Evolutionary conservation across 192 early-diverging fungal genomes (phyloP).

Genomic region (Coemansia sp.): DNA sequence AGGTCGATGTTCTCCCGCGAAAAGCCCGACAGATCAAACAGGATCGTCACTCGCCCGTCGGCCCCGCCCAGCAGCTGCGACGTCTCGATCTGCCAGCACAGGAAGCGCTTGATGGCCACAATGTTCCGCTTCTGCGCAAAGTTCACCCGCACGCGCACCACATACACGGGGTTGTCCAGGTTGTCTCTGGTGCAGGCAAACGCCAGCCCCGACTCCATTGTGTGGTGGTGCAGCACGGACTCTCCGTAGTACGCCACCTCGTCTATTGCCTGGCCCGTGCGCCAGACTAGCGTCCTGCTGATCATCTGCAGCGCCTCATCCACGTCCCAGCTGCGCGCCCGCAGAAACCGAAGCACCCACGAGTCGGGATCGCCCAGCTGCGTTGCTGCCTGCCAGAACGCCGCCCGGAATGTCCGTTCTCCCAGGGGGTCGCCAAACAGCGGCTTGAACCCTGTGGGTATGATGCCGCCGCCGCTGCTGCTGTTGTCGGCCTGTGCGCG

Average conservation of each 20-base stretch:
- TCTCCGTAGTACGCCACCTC: conserved; percentile 61
- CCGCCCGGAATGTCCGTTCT: conserved; percentile 45
- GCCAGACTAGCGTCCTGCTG: conserved; percentile 68
- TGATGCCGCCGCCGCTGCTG: background rate
- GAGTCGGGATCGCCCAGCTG: conserved; percentile 66
- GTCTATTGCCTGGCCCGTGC: conserved; percentile 60
- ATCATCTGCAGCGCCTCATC: conserved; percentile 69
- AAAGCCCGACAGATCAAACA: conserved; percentile 79
- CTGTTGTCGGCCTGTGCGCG: conserved; percentile 1
- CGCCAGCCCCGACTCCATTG: conserved; percentile 56
- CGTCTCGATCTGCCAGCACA: conserved; percentile 64
- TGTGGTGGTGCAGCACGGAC: conserved; percentile 49
- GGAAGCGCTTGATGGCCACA: conserved; percentile 61
- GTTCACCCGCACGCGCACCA: conserved; percentile 56
- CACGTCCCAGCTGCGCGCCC: conserved; percentile 87
- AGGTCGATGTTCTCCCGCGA: conserved; percentile 73
- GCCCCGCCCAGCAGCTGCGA: conserved; percentile 56
- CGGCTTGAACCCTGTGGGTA: conserved; percentile 23
- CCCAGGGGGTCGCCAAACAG: conserved; percentile 16
- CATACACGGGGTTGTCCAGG: conserved; percentile 56
- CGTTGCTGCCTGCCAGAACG: conserved; percentile 64
- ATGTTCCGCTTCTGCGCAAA: conserved; percentile 54
- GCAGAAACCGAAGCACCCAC: conserved; percentile 73
- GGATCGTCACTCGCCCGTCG: conserved; percentile 64
- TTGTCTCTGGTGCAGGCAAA: conserved; percentile 58